Percentiles rank a stretch among this genome's conserved stretches.
Conservation (phyloP, 1,284 basidiomycete species). For the Ganoderma lingzhi region DNA sequence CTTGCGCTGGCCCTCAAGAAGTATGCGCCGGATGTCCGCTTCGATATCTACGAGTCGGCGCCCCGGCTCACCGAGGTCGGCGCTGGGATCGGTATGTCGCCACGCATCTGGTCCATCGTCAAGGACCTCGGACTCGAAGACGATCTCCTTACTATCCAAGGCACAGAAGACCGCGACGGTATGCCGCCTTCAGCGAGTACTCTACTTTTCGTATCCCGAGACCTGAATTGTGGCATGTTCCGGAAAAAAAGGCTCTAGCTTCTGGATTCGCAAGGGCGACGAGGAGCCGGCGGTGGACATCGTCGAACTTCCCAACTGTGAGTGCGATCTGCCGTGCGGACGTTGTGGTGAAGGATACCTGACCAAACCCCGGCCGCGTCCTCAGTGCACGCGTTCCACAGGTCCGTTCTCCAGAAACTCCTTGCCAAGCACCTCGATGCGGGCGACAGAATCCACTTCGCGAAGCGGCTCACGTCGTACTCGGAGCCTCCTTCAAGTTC, state of each 20-base stretch:
- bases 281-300: neutral
- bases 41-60: conserved; percentile 52
- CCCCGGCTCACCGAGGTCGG: conserved; percentile 48
- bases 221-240: neutral
- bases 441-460: conserved; percentile 43
- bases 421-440: neutral
- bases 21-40: conserved; percentile 44
- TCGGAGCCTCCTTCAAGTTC: conserved; percentile 36
- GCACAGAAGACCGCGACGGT: conserved; percentile 4
- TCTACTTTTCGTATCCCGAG: too few species aligned
- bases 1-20: conserved; percentile 46
- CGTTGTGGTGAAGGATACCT: neutral
- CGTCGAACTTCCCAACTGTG: too few species aligned
- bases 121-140: conserved; percentile 36
- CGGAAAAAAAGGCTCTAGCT: neutral
- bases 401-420: conserved; percentile 6
- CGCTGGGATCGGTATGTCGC: conserved; percentile 46
- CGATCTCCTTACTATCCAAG: conserved; percentile 19
- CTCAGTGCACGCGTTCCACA: conserved; percentile 12
- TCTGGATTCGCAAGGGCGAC: neutral
- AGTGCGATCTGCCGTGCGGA: neutral
- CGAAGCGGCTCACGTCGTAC: conserved; percentile 58
- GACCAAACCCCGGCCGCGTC: neutral
- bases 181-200: neutral
- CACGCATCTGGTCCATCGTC: conserved; percentile 36